phyloP scores from a whole-genome alignment of 2,329 filamentous ascomycete genomes.

The Aspergillus texensis region DNA sequence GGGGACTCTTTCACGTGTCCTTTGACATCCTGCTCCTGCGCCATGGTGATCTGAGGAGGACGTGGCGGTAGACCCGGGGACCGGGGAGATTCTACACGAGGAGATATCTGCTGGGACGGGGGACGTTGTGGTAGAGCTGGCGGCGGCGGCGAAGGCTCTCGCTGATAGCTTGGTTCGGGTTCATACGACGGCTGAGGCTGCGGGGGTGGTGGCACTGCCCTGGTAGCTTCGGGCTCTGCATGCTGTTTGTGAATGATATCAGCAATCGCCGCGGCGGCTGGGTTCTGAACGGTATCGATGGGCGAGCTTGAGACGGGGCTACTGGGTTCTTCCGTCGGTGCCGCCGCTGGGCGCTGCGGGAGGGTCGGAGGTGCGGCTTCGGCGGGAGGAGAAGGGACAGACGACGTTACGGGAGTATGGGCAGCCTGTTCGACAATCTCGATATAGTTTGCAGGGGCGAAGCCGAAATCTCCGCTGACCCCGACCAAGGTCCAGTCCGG shows the following conservation, averaged over 20 bases:
- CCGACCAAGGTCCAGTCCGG: conserved; percentile 97
- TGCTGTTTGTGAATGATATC: conserved; percentile 47
- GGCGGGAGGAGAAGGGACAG: conserved; percentile 26
- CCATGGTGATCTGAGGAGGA: conserved; percentile 34
- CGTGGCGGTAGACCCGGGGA: conserved; percentile 53
- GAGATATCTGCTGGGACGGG: conserved; percentile 57
- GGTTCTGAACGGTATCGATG: conserved; percentile 51
- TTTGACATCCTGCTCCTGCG: conserved; percentile 40
- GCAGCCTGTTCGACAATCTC: conserved; percentile 64
- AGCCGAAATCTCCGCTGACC: conserved; percentile 81
- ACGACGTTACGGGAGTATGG: conserved; percentile 33
- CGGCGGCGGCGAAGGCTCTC: conserved; percentile 44
- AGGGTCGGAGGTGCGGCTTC: conserved; percentile 46
- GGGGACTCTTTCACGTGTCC: conserved; percentile 56
- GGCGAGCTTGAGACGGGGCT: conserved; percentile 36
- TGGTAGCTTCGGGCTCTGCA: conserved; percentile 33
- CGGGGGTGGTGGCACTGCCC: conserved; percentile 38
- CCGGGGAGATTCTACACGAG: conserved; percentile 61
- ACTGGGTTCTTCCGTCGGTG: conserved; percentile 30
- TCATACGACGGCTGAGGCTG: conserved; percentile 60
- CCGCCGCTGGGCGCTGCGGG: conserved; percentile 31
- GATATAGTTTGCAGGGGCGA: conserved; percentile 95
- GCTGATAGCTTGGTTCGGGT: conserved; percentile 65
- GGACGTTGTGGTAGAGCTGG: conserved; percentile 67
- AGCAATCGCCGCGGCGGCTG: conserved; percentile 61